Base-by-base conservation (phyloP, 1,284 basidiomycete species). In the Stygiomarasmius scandens region DNA sequence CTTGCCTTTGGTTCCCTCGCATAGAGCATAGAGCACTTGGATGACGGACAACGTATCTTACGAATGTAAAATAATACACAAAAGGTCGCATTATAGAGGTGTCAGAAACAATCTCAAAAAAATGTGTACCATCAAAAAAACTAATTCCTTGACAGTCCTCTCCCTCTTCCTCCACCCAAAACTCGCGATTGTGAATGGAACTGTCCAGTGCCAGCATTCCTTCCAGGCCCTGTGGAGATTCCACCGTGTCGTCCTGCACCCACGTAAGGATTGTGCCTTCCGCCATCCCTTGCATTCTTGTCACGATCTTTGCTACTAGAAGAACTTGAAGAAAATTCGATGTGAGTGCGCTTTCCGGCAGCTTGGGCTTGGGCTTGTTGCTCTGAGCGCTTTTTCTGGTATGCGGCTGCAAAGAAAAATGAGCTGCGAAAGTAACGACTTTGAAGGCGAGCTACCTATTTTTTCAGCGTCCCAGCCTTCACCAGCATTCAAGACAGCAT, bases 401-500 rank as follows among this genome's bases (percentile, higher is more conserved):
- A 58, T 48, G 72, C 72, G 23, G 77, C 75, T 81, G 67, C 63
- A 59, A 52, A 23, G 67, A 69, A 38, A 11, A 22, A 23, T 32
- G 14, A 71, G 36, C 70, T 67, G 73, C n/a, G 69, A 67, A 34
- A 65, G 61, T 25, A 14, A 61, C 60, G 24, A 34, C 25, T n/a
- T 47, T 32, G 23, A 32, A 52, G 59, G 62, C 58, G 43, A 72
- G 80, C 70, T 74, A 90, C 89, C 88, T 68, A 92, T 84, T 65
- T 76, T 78, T 51, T 87, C 84, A 29, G 89, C 83, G 70, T 79
- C 85, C 89, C 87, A 92, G 8, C 47, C 56, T 22, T 38, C 32
- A 14, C 29, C 87, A 0, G 78, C 74, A 54, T 78, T 71, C 6
- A 88, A 72, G 52, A 85, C 81, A n/a, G 74, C 67, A 4, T 56